Evolutionary conservation across 2,329 filamentous ascomycete genomes (phyloP).

Genomic region (Colletotrichum agaves): DNA sequence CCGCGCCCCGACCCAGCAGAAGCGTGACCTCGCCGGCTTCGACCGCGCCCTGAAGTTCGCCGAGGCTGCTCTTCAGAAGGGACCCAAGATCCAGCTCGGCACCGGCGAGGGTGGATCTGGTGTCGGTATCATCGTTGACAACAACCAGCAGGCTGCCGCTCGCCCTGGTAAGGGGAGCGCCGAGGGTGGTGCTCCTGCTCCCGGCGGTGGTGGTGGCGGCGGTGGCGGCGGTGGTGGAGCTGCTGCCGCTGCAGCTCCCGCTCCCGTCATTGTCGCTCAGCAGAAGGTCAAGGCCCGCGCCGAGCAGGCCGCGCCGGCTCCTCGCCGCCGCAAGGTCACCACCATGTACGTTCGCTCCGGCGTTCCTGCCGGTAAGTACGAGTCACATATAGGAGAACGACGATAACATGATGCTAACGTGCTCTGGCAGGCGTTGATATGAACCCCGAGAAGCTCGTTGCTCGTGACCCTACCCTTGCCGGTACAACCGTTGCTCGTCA

Average conservation of each 20-base stretch:
- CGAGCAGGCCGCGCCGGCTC: slow-evolving; percentile 39
- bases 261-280: slow-evolving; percentile 24
- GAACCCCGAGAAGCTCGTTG: slow-evolving; percentile 32
- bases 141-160: slow-evolving; percentile 46
- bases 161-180: slow-evolving; percentile 15
- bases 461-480: slow-evolving; percentile 24
- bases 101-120: slow-evolving; percentile 42
- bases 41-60: slow-evolving; percentile 53
- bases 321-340: slow-evolving; percentile 55
- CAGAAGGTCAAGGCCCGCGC: slow-evolving; percentile 34
- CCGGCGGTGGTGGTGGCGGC: slow-evolving; percentile 37
- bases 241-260: neutral
- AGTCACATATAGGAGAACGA: neutral
- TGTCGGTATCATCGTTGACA: slow-evolving; percentile 53
- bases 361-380: slow-evolving; percentile 53
- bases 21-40: slow-evolving; percentile 53
- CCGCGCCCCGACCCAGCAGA: slow-evolving; percentile 42
- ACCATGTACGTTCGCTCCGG: slow-evolving; percentile 59
- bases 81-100: slow-evolving; percentile 52
- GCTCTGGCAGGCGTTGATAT: slow-evolving; percentile 26
- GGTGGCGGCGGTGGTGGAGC: neutral
- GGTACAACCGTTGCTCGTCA: slow-evolving; percentile 27
- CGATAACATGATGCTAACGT: neutral
- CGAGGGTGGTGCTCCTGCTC: slow-evolving; percentile 12
- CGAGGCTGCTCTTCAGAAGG: slow-evolving; percentile 51